Percentiles rank a stretch among this genome's conserved stretches.
These are phyloP conservation scores for Olyra latifolia DNA, from an alignment of 176 grass and related monocot species.

Conservation along the genomic window DNA sequence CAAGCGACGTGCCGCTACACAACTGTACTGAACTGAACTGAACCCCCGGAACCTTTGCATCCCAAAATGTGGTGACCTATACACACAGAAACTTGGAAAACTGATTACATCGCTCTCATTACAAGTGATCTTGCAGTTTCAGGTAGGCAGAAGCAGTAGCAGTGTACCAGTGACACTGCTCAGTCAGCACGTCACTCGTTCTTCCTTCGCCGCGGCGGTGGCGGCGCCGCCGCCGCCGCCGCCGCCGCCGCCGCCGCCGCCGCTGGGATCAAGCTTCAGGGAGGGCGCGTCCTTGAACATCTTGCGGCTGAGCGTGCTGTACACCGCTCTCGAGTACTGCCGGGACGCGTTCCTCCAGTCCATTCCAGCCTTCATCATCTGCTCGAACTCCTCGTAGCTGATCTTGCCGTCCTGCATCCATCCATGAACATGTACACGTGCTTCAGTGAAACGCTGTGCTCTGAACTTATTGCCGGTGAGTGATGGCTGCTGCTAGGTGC, in stretches of 20 bases:
- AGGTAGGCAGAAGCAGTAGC: too few species aligned
- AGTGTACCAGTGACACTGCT: conserved; percentile 13
- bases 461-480: not conserved
- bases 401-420: conserved; percentile 73
- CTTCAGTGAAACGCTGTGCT: not conserved
- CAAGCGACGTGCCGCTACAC: too few species aligned
- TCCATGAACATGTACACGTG: too few species aligned
- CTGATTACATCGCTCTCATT: conserved; percentile 20
- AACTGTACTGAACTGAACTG: too few species aligned
- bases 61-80: conserved; percentile 36
- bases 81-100: conserved; percentile 30
- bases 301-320: conserved; percentile 70
- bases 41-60: conserved; percentile 2
- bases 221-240: not conserved
- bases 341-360: conserved; percentile 84
- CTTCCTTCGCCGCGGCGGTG: conserved; percentile 17
- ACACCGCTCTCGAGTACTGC: conserved; percentile 62
- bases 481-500: too few species aligned
- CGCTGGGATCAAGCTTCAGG: conserved; percentile 22
- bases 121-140: not conserved
- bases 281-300: conserved; percentile 61
- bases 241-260: not conserved
- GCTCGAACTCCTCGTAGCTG: conserved; percentile 85
- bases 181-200: conserved; percentile 4
- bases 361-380: conserved; percentile 89